Percentiles rank a stretch among this genome's conserved stretches.
phyloP scores from a whole-genome alignment of 169 alveolate species.

The Cryptosporidium viatorum region DNA sequence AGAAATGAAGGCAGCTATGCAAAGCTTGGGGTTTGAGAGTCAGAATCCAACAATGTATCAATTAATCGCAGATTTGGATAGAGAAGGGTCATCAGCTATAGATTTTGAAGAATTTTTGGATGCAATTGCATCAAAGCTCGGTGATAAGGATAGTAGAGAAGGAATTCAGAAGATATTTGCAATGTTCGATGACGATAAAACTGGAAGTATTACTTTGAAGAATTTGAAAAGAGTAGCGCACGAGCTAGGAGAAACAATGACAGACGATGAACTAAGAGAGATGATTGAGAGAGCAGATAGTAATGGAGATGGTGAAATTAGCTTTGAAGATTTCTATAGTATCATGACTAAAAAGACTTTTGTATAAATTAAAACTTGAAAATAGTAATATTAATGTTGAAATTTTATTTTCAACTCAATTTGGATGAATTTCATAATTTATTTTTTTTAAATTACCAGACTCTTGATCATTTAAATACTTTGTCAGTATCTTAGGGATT shows the following conservation, averaged over 20 bases:
- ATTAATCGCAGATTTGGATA: slow-evolving; percentile 98
- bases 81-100: slow-evolving; percentile 94
- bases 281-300: slow-evolving; percentile 99
- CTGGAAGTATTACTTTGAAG: slow-evolving; percentile 94
- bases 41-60: slow-evolving; percentile 97
- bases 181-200: slow-evolving; percentile 97
- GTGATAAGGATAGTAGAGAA: slow-evolving; percentile 97
- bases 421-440: not conserved
- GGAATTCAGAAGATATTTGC: slow-evolving; percentile 97
- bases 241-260: slow-evolving; percentile 98
- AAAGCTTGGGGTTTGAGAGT: slow-evolving; percentile 98
- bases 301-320: slow-evolving; percentile 97
- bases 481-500: slow-evolving; percentile 34
- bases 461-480: slow-evolving; percentile 1
- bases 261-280: slow-evolving; percentile 97
- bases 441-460: slow-evolving; percentile 12
- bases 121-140: slow-evolving; percentile 96
- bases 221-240: slow-evolving; percentile 97
- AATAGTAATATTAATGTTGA: not conserved
- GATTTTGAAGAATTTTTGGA: slow-evolving; percentile 97
- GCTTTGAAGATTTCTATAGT: slow-evolving; percentile 97
- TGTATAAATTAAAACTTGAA: slow-evolving; percentile 82
- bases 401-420: not conserved
- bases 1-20: slow-evolving; percentile 99
- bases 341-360: slow-evolving; percentile 98